phyloP scores from a whole-genome alignment of 2,329 filamentous ascomycete genomes.

The Botrytis cinerea region DNA sequence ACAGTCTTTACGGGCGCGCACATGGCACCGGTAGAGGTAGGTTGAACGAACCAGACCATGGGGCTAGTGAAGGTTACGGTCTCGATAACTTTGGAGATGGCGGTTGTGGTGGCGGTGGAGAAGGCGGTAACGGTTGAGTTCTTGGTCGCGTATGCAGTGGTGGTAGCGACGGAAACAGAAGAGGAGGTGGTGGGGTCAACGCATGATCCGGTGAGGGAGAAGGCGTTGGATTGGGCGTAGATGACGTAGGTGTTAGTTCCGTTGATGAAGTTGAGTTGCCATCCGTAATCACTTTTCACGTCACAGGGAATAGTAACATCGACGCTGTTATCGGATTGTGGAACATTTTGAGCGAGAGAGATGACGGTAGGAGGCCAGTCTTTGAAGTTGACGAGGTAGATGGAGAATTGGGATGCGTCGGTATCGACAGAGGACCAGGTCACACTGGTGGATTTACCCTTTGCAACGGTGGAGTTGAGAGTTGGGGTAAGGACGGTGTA shows the following conservation, averaged over 20 bases:
- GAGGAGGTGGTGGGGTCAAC: conserved; percentile 17
- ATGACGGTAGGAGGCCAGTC: conserved; percentile 21
- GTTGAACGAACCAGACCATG: conserved; percentile 22
- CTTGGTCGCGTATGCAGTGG: conserved; percentile 11
- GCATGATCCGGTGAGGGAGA: conserved; percentile 20
- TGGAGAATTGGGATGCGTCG: conserved; percentile 18
- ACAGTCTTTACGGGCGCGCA: conserved; percentile 16
- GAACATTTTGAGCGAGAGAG: conserved; percentile 23
- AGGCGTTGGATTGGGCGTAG: conserved; percentile 15
- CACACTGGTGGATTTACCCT: conserved; percentile 19
- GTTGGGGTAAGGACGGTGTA: conserved; percentile 18
- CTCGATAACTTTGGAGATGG: conserved; percentile 14
- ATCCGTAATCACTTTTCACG: conserved; percentile 13
- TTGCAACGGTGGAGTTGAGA: conserved; percentile 16
- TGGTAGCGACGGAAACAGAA: background rate
- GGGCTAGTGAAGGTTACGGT: conserved; percentile 7
- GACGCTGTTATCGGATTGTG: background rate
- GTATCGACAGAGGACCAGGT: conserved; percentile 15
- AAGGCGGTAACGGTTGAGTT: conserved; percentile 7
- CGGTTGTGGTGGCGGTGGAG: background rate
- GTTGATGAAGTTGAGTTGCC: conserved; percentile 26
- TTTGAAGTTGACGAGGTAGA: conserved; percentile 24
- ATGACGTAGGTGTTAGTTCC: conserved; percentile 25
- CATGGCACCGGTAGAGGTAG: background rate
- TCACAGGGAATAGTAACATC: conserved; percentile 18